Base-by-base conservation (phyloP, 768 basidiomycete species). In the Leccinum variicolor region DNA sequence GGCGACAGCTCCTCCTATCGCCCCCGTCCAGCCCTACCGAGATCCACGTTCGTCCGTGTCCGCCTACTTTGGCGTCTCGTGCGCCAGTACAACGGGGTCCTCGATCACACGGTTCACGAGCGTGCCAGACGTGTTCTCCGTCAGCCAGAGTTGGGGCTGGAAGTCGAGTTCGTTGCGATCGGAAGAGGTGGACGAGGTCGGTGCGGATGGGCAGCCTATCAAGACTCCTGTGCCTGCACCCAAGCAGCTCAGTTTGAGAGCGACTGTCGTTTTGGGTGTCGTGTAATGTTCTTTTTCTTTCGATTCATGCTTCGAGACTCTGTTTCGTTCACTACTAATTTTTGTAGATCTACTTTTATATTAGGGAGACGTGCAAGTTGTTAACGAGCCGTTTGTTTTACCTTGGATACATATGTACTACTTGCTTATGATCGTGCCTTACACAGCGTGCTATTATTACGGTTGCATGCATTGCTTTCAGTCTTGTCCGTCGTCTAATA, bases 131-230 rank as follows among this genome's bases (percentile, higher is more conserved):
- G 79, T 82, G 43, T 96, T 97, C 68, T 79, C 86, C 28, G 79
- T 93, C 47, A 85, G 85, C 59, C 92, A 94, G 77, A 92, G 89
- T 61, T 96, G 94, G 94, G 94, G 94, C 0, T 95, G 94, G 94
- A 94, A 93, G 75, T 81, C 79, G 53, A 80, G 78, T 57, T 81
- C 81, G 19, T 67, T 87, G 51, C 67, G 79, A 14, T 78, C 77
- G n/a, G 82, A 84, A 52, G 83, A 69, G 55, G 77, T 80, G 64
- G 66, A 76, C 59, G 66, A 84, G 52, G 72, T 73, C 15, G 68
- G 71, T 34, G 69, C 76, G 15, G 67, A 71, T 57, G 62, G 67
- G 17, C 59, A 67, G n/a, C 63, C 63, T 25, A 60, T 70, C 52
- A 76, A 76, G 62, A 58, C 66, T 8, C 63, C 65, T 13, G 59